Evolutionary conservation across 352 stramenopile species (phyloP), one percentile per base, ranked within the genome.

Genomic region (Phytophthora multivora): DNA sequence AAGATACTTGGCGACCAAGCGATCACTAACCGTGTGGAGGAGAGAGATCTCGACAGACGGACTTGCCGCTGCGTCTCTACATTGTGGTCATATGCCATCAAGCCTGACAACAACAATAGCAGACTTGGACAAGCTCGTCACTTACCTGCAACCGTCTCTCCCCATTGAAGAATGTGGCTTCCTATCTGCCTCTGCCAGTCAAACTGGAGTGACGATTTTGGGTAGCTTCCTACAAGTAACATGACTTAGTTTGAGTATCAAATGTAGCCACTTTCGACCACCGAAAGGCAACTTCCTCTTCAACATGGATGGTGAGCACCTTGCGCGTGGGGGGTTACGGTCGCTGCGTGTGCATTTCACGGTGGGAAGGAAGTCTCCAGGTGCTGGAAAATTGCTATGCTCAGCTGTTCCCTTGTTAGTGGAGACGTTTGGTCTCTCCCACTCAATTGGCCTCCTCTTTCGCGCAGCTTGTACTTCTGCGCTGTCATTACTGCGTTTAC

Each of bases 271-370:
- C 33, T 9, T 23, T 60, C 45, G 71, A 75, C 58, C 64, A 72
- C 30, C 53, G 51, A 54, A 71, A 77, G 33, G 62, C 63, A 64
- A 75, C 64, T 31, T 55, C 53, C 28, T 40, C 35, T 19, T 18
- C 13, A 40, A 33, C 28, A 13, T 33, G 8, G 28, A 33, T 33
- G 28, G 28, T 33, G 28, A 33, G 28, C 28, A 33, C 9, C 28
- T 33, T 10, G 26, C 26, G 10, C 26, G 26, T 33, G 7, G 28
- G 5, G 28, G 4, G 28, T 39, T 36, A n/a, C 31, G 11, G 18
- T 5, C 49, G 16, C 30, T 39, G 23, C 16, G 13, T 40, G 35
- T 55, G 31, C 33, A 9, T 41, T 45, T 56, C 18, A n/a, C 4
- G 1, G 51, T 31, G 59, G 50, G 25, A 49, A 61, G 33, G 25